Evolutionary conservation across 371 early-diverging fungal genomes (phyloP).

Genomic region (Mortierella sp.): DNA sequence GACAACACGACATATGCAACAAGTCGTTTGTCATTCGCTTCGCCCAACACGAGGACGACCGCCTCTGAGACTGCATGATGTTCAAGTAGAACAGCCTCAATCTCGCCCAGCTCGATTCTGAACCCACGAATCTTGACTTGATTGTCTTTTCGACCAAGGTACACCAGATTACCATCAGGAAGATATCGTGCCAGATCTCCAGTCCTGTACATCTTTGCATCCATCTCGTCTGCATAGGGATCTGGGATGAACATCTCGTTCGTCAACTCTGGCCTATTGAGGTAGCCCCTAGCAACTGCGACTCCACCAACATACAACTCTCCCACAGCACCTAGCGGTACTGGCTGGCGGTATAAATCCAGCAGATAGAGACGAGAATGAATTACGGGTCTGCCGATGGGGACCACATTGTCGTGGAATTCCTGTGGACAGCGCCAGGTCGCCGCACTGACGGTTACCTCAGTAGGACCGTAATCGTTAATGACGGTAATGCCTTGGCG

Average conservation of each 20-base stretch:
- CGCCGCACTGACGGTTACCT: not conserved
- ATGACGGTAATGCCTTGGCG: not conserved
- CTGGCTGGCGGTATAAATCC: not conserved
- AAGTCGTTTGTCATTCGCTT: slow-evolving; percentile 3
- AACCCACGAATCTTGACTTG: slow-evolving; percentile 44
- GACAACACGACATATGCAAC: slow-evolving; percentile 9
- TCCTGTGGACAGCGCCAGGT: not conserved
- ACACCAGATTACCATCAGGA: slow-evolving; percentile 26
- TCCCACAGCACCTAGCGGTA: not conserved
- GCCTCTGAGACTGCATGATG: slow-evolving; percentile 9
- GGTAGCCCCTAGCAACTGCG: slow-evolving; percentile 2
- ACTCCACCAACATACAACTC: not conserved
- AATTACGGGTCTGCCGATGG: slow-evolving; percentile 5
- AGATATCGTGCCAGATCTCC: slow-evolving; percentile 23
- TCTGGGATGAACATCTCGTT: not conserved
- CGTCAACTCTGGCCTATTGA: slow-evolving; percentile 12
- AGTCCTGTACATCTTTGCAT: slow-evolving; percentile 1
- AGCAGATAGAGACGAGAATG: slow-evolving; percentile 1
- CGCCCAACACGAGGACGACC: not conserved
- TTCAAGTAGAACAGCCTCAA: slow-evolving; percentile 15
- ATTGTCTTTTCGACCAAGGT: slow-evolving; percentile 30
- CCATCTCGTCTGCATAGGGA: not conserved
- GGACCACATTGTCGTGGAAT: not conserved
- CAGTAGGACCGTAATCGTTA: slow-evolving; percentile 1
- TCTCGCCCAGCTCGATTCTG: slow-evolving; percentile 36